phyloP scores from a whole-genome alignment of 192 early-diverging fungal species.

The Phlyctochytrium planicorne region DNA sequence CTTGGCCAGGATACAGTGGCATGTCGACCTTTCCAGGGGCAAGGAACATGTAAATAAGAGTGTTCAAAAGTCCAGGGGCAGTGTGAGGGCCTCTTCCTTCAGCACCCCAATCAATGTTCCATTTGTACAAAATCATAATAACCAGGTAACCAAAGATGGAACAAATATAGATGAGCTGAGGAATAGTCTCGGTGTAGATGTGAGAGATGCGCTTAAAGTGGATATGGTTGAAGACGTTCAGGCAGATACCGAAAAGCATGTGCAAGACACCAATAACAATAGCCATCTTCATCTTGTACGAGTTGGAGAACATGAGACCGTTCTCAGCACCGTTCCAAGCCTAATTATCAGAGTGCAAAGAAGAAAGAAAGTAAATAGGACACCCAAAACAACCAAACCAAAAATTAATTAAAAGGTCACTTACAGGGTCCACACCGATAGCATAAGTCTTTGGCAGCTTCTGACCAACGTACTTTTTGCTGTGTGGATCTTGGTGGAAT shows the following conservation, averaged over 20 bases:
- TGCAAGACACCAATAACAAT: slow-evolving; percentile 95
- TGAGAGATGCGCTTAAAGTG: slow-evolving; percentile 81
- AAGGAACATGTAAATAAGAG: slow-evolving; percentile 99
- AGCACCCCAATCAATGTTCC: slow-evolving; percentile 88
- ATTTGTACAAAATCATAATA: slow-evolving; percentile 92
- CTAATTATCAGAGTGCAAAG: slow-evolving; percentile 18
- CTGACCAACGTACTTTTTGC: slow-evolving; percentile 58
- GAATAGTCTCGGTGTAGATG: slow-evolving; percentile 86
- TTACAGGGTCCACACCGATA: slow-evolving; percentile 85
- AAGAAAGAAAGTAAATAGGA: too few species aligned
- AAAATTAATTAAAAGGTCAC: slow-evolving; percentile 6
- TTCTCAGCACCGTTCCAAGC: slow-evolving; percentile 95
- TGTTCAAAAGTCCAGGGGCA: slow-evolving; percentile 93
- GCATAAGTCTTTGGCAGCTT: slow-evolving; percentile 70
- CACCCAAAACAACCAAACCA: slow-evolving; percentile 13
- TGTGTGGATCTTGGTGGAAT: slow-evolving; percentile 65
- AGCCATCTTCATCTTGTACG: slow-evolving; percentile 99
- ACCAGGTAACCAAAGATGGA: slow-evolving; percentile 95
- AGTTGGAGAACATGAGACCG: slow-evolving; percentile 92
- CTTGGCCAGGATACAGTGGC: slow-evolving; percentile 85
- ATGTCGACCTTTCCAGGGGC: slow-evolving; percentile 80
- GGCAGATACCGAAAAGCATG: slow-evolving; percentile 91
- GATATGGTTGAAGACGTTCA: slow-evolving; percentile 87
- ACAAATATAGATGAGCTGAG: slow-evolving; percentile 92
- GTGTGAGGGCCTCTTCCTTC: slow-evolving; percentile 66